A percentile compares a stretch with the other conserved stretches of the same genome.
phyloP scores from a whole-genome alignment of 345 rosid species.

The Psidium friedrichsthalianum region DNA sequence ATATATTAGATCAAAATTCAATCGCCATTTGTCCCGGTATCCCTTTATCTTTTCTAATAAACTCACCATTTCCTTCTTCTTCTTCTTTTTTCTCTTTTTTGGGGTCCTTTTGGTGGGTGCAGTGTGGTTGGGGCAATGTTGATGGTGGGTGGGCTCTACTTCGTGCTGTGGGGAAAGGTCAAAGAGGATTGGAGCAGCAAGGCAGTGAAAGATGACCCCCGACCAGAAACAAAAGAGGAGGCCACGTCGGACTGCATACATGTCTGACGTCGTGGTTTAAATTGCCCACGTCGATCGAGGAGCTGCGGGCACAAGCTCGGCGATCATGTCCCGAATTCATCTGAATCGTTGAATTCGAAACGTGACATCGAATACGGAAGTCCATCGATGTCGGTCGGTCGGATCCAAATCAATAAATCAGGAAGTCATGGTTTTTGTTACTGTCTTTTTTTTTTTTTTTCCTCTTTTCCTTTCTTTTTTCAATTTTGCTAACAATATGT shows the following conservation, averaged over 20 bases:
- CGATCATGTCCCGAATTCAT: neutral
- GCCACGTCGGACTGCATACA: neutral
- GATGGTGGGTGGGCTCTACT: constrained; percentile 68
- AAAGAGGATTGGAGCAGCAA: constrained; percentile 26
- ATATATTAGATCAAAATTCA: too few species aligned
- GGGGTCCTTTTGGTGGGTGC: constrained; percentile 1
- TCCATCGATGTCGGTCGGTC: neutral
- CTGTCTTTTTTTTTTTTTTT: neutral
- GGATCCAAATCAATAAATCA: neutral
- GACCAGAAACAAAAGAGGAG: neutral
- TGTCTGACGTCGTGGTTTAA: neutral
- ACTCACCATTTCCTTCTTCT: neutral
- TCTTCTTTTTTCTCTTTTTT: neutral
- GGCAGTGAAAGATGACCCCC: neutral
- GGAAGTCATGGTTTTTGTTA: neutral
- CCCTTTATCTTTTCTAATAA: neutral
- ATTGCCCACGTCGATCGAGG: neutral
- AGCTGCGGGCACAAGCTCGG: neutral
- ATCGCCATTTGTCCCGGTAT: too few species aligned
- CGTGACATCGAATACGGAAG: neutral
- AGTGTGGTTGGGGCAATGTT: constrained; percentile 64
- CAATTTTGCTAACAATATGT: neutral
- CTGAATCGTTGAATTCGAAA: neutral
- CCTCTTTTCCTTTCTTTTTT: neutral
- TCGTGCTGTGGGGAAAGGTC: constrained; percentile 78